Conservation (phyloP, 2,329 filamentous ascomycete species). For the Beauveria pseudobassiana region DNA sequence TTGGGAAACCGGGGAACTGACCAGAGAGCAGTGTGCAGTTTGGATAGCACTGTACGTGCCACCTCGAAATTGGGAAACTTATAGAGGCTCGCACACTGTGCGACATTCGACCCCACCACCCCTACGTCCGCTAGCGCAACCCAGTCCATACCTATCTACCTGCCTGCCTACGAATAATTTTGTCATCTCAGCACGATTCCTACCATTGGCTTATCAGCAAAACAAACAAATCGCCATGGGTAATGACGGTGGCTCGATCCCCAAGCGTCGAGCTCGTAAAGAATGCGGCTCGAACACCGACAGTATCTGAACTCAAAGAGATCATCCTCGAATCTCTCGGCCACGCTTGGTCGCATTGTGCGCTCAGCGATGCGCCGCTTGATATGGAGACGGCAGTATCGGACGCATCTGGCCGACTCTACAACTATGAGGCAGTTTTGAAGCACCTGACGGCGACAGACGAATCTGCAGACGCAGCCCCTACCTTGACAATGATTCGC, state of each 20-base stretch:
- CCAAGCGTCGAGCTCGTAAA: slow-evolving; percentile 94
- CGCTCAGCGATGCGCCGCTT: slow-evolving; percentile 72
- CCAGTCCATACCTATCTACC: no score
- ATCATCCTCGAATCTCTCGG: slow-evolving; percentile 75
- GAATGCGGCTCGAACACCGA: slow-evolving; percentile 76
- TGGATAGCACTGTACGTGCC: background rate
- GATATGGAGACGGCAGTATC: slow-evolving; percentile 67
- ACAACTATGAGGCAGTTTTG: slow-evolving; percentile 90
- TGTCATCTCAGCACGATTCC: background rate
- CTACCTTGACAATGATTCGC: slow-evolving; percentile 56
- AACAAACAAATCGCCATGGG: slow-evolving; percentile 57
- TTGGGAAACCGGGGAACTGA: background rate
- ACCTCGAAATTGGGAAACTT: background rate
- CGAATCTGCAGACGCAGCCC: slow-evolving; percentile 43
- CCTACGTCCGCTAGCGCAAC: background rate
- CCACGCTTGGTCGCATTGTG: slow-evolving; percentile 82
- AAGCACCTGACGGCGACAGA: slow-evolving; percentile 50
- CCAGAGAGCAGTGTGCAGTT: background rate
- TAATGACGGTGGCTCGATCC: slow-evolving; percentile 96
- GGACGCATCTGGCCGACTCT: slow-evolving; percentile 75
- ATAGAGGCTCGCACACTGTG: background rate
- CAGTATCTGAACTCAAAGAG: slow-evolving; percentile 81
- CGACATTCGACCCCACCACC: background rate
- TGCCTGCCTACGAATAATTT: no score
- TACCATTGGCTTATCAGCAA: slow-evolving; percentile 7